Evolutionary conservation across 1,284 basidiomycete species (phyloP), one percentile per base, ranked within the genome.

Genomic region (Leucoagaricus sp.): DNA sequence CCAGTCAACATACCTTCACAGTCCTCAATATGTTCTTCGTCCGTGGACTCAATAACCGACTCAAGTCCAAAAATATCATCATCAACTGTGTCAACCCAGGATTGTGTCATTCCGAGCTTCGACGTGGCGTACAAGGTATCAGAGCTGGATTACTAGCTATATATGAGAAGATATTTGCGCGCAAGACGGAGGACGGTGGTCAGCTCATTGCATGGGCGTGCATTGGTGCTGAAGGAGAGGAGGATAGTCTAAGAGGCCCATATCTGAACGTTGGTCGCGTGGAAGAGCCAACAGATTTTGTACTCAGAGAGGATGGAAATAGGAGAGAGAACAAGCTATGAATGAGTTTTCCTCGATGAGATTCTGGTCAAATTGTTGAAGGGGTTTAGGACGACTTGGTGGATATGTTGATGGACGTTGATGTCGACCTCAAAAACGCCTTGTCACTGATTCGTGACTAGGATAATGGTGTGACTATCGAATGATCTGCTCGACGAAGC

Each of bases 151-250:
- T 63, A 19, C 51, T 64, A 15, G 61, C 57, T 45, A 17, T 71
- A 0, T 61, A 72, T 64, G 63, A 71, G 38, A 58, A 57, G 17
- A n/a, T 63, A 0, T 36, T 74, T 1, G 74, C 67, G 6, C 67
- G 64, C 2, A 68, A 75, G 0, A 62, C 75, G 0, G 78, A 80
- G 61, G 65, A 75, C 55, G 79, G 78, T 0, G 68, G 71, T 29
- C 67, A 79, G 5, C 67, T 72, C 52, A 63, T 82, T 5, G 64
- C 80, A 2, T 77, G 67, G 63, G 75, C 72, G 1, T 75, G 77
- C 0, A 53, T 77, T 12, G 71, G 69, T 3, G 69, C 65, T 2
- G 59, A 58, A 29, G 53, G 49, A 13, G 41, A 48, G 10, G 45
- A 55, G 26, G 61, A 65, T 4, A 34, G 52, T 2, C n/a, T 65